phyloP scores from a whole-genome alignment of 257 asterid genomes.

The Leptodermis oblonga region DNA sequence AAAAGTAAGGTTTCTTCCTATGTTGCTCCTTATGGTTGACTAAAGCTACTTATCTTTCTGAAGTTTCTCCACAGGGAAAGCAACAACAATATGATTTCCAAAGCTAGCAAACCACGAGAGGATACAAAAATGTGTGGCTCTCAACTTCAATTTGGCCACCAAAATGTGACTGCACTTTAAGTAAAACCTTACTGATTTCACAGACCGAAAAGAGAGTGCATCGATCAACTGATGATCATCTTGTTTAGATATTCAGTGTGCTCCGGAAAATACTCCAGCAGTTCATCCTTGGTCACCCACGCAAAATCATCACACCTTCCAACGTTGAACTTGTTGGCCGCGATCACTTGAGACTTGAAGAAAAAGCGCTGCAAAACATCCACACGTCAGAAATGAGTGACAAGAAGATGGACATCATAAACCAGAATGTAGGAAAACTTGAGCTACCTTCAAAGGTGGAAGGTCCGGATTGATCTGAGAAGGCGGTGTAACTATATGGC shows the following conservation, averaged over 20 bases:
- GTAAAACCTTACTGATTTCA: not conserved
- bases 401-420: not conserved
- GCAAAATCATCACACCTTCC: conserved; percentile 59
- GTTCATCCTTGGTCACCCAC: conserved; percentile 89
- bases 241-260: conserved; percentile 67
- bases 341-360: conserved; percentile 91
- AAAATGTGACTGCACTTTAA: not conserved
- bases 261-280: conserved; percentile 79
- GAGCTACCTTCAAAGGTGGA: conserved; percentile 47
- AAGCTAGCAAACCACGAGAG: not conserved
- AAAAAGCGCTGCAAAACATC: conserved; percentile 63
- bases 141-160: not conserved
- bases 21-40: not conserved
- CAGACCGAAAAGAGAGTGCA: not conserved
- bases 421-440: not conserved
- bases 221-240: conserved; percentile 64
- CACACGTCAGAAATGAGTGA: not conserved
- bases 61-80: not conserved
- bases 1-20: not conserved
- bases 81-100: not conserved
- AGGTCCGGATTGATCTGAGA: conserved; percentile 27
- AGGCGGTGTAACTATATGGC: conserved; percentile 47
- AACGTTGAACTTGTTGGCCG: conserved; percentile 49
- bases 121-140: not conserved
- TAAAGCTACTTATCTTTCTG: not conserved